Conservation (phyloP, 73 alveolate species). For the Uronychia binucleata region DNA sequence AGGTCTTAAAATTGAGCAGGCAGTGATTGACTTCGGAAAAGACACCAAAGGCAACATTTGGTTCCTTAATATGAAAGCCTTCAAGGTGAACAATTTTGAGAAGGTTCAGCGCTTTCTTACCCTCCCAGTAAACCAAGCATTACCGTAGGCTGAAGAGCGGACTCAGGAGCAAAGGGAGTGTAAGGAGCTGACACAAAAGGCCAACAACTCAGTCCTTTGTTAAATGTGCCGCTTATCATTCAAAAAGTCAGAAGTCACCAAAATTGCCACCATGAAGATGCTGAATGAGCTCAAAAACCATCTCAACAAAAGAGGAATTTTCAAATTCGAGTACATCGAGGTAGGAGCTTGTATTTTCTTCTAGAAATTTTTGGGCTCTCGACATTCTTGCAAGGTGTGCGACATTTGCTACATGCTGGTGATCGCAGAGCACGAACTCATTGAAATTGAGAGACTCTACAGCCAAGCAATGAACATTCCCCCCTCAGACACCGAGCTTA, state of each 20-base stretch:
- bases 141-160: conserved; percentile 28
- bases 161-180: conserved; percentile 23
- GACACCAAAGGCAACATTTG: conserved; percentile 20
- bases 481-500: conserved; percentile 66
- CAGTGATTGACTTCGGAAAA: conserved; percentile 23
- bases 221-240: conserved; percentile 56
- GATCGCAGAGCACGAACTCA: conserved; percentile 97
- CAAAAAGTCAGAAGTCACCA: conserved; percentile 30
- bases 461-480: conserved; percentile 92
- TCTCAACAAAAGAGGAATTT: conserved; percentile 61
- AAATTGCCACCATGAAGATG: conserved; percentile 50
- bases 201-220: conserved; percentile 57
- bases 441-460: conserved; percentile 87
- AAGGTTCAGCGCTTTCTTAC: neutral
- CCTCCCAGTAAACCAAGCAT: conserved; percentile 24
- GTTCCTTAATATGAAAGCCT: conserved; percentile 24
- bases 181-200: conserved; percentile 17
- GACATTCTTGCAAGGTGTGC: conserved; percentile 81
- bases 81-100: conserved; percentile 6
- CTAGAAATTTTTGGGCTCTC: conserved; percentile 21
- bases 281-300: conserved; percentile 43
- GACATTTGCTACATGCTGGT: conserved; percentile 94
- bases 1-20: neutral
- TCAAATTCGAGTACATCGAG: conserved; percentile 50
- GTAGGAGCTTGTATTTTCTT: conserved; percentile 10